phyloP scores from a whole-genome alignment of 2,329 filamentous ascomycete species.

The Emericellopsis atlantica region DNA sequence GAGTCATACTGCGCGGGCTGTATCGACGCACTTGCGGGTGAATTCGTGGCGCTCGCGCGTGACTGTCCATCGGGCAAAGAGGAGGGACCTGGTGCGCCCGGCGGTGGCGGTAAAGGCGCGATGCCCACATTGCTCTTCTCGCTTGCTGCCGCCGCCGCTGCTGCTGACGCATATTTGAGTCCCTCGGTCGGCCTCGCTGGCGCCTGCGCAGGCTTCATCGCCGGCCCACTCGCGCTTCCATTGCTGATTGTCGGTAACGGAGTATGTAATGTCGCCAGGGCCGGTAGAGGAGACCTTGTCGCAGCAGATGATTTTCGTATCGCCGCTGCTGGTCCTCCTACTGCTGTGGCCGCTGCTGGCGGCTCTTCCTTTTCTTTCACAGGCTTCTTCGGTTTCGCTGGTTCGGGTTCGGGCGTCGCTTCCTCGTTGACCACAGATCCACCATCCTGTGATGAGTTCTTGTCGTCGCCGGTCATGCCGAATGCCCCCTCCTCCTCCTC shows the following conservation, averaged over 20 bases:
- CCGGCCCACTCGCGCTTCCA: slow-evolving; percentile 35
- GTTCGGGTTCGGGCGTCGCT: slow-evolving; percentile 42
- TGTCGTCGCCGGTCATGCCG: slow-evolving; percentile 72
- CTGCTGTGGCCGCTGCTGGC: slow-evolving; percentile 21
- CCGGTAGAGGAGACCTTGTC: slow-evolving; percentile 88
- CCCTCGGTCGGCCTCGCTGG: slow-evolving; percentile 79
- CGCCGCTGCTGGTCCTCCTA: slow-evolving; percentile 15
- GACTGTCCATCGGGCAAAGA: slow-evolving; percentile 39
- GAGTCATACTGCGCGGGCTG: slow-evolving; percentile 28
- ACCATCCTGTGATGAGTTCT: slow-evolving; percentile 86
- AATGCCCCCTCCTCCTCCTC: slow-evolving; percentile 85
- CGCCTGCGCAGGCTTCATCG: slow-evolving; percentile 87
- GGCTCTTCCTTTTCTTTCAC: slow-evolving; percentile 33
- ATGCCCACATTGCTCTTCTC: slow-evolving; percentile 86
- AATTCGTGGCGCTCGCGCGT: slow-evolving; percentile 41
- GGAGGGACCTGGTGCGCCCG: slow-evolving; percentile 39
- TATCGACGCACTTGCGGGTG: slow-evolving; percentile 33
- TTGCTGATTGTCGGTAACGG: slow-evolving; percentile 51
- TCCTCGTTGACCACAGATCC: slow-evolving; percentile 81
- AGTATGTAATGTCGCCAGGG: slow-evolving; percentile 78
- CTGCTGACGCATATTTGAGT: slow-evolving; percentile 92
- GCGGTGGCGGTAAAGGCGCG: slow-evolving; percentile 82
- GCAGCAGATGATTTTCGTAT: slow-evolving; percentile 72
- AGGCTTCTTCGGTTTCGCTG: slow-evolving; percentile 41
- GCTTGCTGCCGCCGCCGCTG: slow-evolving; percentile 81